Evolutionary conservation across 176 grass and related monocot species (phyloP).

Genomic region (Triticum dicoccoides): DNA sequence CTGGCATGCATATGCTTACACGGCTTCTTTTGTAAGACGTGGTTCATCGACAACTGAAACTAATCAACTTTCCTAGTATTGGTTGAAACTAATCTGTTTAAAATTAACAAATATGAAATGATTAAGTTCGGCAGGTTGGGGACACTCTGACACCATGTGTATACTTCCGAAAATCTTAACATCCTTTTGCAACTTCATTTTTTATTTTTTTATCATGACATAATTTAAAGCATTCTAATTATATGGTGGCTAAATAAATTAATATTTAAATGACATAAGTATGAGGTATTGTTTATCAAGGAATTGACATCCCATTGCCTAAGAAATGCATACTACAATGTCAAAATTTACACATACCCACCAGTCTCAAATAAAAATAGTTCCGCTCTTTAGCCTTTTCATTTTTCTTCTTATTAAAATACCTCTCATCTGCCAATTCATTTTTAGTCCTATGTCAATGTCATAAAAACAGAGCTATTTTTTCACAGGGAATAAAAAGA

Average conservation of each 20-base stretch:
- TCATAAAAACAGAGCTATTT: background rate
- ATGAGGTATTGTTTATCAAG: too few species aligned
- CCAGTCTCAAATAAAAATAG: background rate
- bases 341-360: background rate
- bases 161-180: background rate
- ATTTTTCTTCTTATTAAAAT: background rate
- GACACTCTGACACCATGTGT: background rate
- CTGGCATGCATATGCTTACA: background rate
- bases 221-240: background rate
- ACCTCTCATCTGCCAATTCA: too few species aligned
- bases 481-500: too few species aligned
- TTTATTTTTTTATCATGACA: background rate
- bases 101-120: background rate
- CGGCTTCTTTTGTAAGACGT: background rate
- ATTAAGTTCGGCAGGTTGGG: background rate
- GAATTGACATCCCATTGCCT: background rate
- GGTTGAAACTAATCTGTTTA: background rate
- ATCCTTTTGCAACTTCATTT: background rate
- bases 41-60: background rate
- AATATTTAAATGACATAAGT: background rate
- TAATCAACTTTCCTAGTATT: background rate
- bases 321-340: background rate
- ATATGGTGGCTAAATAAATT: background rate
- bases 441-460: background rate
- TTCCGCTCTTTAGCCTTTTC: background rate